These are phyloP conservation scores for Entrophospora sp. DNA, from an alignment of 192 early-diverging fungal genomes.

Conservation along the genomic window DNA sequence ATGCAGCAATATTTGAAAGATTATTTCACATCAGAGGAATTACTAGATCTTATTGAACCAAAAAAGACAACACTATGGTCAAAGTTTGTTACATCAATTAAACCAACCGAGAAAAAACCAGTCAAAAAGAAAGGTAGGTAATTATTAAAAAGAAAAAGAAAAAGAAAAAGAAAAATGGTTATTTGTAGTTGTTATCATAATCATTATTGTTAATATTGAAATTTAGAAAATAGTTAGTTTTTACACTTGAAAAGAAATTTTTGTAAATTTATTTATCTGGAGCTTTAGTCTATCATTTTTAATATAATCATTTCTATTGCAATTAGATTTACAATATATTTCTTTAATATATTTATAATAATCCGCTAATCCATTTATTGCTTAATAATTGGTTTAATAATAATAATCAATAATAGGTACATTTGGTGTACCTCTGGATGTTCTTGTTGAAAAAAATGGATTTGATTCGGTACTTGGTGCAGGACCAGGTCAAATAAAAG, in stretches of 20 bases:
- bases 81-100: constrained; percentile 56
- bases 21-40: constrained; percentile 61
- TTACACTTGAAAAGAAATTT: neutral
- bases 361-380: no score
- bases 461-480: constrained; percentile 67
- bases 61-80: constrained; percentile 76
- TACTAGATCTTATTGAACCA: constrained; percentile 67
- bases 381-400: no score
- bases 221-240: no score
- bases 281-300: neutral
- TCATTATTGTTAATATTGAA: no score
- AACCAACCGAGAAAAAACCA: constrained; percentile 44
- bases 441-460: constrained; percentile 73
- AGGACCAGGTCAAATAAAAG: constrained; percentile 56
- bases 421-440: constrained; percentile 85
- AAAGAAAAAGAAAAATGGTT: neutral
- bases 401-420: constrained; percentile 65
- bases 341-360: no score
- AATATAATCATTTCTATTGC: constrained; percentile 4
- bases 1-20: constrained; percentile 64
- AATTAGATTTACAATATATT: no score
- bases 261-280: neutral
- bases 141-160: neutral
- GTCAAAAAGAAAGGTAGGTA: constrained; percentile 39
- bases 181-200: no score